Conservation (phyloP, 2,329 filamentous ascomycete genomes). For the Leptographium galeiforme region DNA sequence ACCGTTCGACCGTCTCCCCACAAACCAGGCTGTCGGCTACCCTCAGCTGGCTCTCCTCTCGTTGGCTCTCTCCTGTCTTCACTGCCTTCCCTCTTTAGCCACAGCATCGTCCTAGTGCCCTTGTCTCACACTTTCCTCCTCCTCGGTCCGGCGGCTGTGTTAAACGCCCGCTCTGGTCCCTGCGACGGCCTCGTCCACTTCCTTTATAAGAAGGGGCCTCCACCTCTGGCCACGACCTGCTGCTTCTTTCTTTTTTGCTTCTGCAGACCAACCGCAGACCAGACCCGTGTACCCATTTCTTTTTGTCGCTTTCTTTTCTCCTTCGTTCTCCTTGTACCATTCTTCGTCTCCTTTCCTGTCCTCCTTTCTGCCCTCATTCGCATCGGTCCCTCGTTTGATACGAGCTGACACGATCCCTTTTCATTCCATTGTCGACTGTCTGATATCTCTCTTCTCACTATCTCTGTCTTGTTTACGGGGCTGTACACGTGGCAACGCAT, state of each 20-base stretch:
- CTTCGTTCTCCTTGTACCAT: not conserved
- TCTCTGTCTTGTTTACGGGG: not conserved
- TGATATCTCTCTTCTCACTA: conserved; percentile 1
- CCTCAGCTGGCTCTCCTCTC: not conserved
- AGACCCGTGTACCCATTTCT: conserved; percentile 5
- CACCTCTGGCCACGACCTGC: conserved; percentile 13
- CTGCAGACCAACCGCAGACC: conserved; percentile 1
- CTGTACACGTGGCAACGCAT: not conserved
- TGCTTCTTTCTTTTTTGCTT: conserved; percentile 19
- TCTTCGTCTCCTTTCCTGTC: not conserved
- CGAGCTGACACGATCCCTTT: conserved; percentile 19
- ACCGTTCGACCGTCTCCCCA: not conserved
- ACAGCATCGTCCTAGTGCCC: not conserved
- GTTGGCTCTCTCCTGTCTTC: not conserved
- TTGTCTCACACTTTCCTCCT: not conserved
- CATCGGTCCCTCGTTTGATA: conserved; percentile 27
- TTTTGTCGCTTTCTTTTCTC: conserved; percentile 17
- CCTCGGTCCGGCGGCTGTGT: conserved; percentile 1
- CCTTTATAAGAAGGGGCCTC: not conserved
- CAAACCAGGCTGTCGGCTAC: not conserved
- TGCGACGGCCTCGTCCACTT: not conserved
- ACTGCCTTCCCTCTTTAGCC: conserved; percentile 14
- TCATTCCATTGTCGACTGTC: not conserved
- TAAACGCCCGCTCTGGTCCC: conserved; percentile 17
- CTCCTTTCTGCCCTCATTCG: conserved; percentile 9